These are phyloP conservation scores for Xylaria intraflava DNA, from an alignment of 495 filamentous ascomycete genomes.

Conservation along the genomic window DNA sequence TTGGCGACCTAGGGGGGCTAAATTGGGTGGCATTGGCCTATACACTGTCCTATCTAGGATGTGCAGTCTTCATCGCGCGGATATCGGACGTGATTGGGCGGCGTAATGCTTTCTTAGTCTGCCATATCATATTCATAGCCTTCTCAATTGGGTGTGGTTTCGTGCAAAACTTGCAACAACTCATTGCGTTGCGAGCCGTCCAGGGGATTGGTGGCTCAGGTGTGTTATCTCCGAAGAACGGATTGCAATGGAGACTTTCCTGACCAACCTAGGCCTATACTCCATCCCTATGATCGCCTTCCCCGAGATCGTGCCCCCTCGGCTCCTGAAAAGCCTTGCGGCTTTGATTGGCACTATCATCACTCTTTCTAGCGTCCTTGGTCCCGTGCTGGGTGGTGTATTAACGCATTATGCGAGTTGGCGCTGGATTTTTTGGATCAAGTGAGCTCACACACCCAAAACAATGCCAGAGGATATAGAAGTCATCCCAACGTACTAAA, in stretches of 20 bases:
- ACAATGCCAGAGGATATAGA: neutral
- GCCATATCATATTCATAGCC: slow-evolving; percentile 45
- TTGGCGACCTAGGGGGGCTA: slow-evolving; percentile 26
- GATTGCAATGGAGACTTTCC: neutral
- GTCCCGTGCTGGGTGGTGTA: slow-evolving; percentile 41
- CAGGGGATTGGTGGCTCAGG: slow-evolving; percentile 44
- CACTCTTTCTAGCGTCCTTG: slow-evolving; percentile 34
- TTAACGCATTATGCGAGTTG: slow-evolving; percentile 32
- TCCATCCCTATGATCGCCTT: slow-evolving; percentile 49
- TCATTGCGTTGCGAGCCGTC: slow-evolving; percentile 39
- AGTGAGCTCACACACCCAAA: slow-evolving; percentile 30
- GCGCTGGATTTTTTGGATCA: slow-evolving; percentile 47
- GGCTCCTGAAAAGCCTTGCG: slow-evolving; percentile 30
- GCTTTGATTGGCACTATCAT: slow-evolving; percentile 29
- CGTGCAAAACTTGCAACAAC: slow-evolving; percentile 35
- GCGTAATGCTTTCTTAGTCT: slow-evolving; percentile 38
- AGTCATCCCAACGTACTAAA: neutral
- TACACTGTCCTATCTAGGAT: slow-evolving; percentile 39
- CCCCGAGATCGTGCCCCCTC: slow-evolving; percentile 42
- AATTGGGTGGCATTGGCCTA: slow-evolving; percentile 46
- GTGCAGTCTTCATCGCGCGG: slow-evolving; percentile 42
- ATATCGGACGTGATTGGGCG: slow-evolving; percentile 50
- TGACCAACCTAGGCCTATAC: slow-evolving; percentile 30
- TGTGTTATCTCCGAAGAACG: slow-evolving; percentile 9
- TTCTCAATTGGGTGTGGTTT: slow-evolving; percentile 52